These are phyloP conservation scores for Colletotrichum gloeosporioides DNA, from an alignment of 2,329 filamentous ascomycete species.

Conservation along the genomic window DNA sequence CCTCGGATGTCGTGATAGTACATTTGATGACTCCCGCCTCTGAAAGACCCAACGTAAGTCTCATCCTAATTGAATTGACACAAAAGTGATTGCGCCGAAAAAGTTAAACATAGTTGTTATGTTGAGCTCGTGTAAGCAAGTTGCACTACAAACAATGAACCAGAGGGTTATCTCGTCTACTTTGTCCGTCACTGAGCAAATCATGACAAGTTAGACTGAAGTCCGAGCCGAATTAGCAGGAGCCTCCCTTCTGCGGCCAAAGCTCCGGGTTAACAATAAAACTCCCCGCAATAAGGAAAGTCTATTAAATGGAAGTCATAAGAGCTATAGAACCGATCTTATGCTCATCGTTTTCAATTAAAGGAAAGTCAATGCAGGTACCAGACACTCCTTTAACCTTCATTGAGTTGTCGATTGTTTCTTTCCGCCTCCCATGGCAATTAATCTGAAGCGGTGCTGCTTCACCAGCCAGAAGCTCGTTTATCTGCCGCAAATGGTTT, in stretches of 20 bases:
- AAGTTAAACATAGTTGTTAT: neutral
- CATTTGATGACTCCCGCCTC: neutral
- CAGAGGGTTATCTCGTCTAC: neutral
- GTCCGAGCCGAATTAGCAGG: neutral
- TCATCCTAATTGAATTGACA: neutral
- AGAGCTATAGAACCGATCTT: neutral
- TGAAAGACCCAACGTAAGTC: neutral
- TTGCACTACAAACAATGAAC: neutral
- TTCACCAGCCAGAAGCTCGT: neutral
- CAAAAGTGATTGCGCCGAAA: neutral
- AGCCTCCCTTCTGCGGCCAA: neutral
- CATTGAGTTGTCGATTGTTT: neutral
- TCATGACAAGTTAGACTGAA: neutral
- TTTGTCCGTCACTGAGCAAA: neutral
- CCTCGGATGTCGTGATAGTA: neutral
- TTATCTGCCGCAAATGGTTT: neutral
- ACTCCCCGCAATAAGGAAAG: neutral
- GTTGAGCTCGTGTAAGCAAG: neutral
- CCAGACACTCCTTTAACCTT: neutral
- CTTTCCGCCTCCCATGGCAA: neutral
- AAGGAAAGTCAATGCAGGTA: neutral
- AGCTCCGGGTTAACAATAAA: neutral
- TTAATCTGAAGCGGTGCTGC: neutral
- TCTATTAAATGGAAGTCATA: neutral
- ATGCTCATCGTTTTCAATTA: neutral